A percentile compares a stretch with the other conserved stretches of the same genome.
Evolutionary conservation across 140 eudicot species (phyloP).

Genomic region (Eryngium alpinum): DNA sequence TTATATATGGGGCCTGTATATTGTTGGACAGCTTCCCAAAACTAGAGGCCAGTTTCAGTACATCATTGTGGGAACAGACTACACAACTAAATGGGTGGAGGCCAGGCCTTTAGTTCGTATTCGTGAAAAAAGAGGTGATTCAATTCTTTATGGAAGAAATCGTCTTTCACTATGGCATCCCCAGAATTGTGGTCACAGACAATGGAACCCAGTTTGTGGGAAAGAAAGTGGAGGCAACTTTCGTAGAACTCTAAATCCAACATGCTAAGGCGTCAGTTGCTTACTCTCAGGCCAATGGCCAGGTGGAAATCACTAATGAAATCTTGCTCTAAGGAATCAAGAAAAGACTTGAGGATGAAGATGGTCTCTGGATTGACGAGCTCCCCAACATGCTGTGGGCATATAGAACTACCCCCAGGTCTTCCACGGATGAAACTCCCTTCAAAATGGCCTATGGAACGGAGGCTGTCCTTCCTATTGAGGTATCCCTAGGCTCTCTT

Average conservation of each 20-base stretch:
- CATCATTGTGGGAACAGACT: too few relatives aligned
- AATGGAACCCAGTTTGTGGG: too few relatives aligned
- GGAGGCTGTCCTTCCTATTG: neutral
- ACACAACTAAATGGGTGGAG: too few relatives aligned
- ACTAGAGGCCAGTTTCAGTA: neutral
- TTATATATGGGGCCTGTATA: neutral
- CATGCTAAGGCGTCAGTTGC: neutral
- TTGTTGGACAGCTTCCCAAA: neutral
- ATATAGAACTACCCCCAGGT: neutral
- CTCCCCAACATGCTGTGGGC: neutral
- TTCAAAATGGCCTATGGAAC: neutral
- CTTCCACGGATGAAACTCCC: neutral
- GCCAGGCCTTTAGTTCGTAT: too few relatives aligned
- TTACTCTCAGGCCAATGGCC: neutral
- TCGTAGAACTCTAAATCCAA: neutral
- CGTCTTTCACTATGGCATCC: too few relatives aligned
- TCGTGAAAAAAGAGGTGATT: too few relatives aligned
- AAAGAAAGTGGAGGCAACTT: too few relatives aligned
- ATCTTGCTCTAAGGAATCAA: too few relatives aligned
- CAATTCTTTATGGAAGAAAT: too few relatives aligned
- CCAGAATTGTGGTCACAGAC: too few relatives aligned
- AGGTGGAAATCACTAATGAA: neutral
- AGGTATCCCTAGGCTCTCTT: neutral
- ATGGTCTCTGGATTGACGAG: neutral
- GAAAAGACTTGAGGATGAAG: too few relatives aligned